These are phyloP conservation scores for Paracoccidioides brasiliensis DNA, from an alignment of 2,329 filamentous ascomycete genomes.

Conservation along the genomic window DNA sequence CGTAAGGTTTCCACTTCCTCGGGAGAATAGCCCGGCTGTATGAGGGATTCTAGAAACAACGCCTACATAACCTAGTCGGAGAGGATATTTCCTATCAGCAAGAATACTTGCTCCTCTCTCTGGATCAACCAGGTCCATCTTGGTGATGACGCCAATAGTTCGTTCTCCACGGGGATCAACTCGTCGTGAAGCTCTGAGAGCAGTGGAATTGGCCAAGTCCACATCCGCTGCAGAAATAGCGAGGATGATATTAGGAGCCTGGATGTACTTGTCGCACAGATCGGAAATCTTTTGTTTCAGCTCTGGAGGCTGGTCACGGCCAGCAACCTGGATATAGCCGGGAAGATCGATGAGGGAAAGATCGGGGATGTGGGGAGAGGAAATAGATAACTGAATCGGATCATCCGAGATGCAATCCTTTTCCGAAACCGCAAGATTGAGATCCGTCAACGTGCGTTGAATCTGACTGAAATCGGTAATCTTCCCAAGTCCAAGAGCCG, in stretches of 20 bases:
- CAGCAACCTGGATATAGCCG: conserved; percentile 92
- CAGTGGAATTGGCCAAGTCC: conserved; percentile 90
- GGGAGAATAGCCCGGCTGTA: conserved; percentile 60
- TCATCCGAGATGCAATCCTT: conserved; percentile 90
- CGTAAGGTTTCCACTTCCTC: conserved; percentile 66
- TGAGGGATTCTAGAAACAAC: conserved; percentile 77
- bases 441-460: conserved; percentile 83
- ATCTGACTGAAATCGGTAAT: conserved; percentile 79
- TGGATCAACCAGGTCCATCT: conserved; percentile 94
- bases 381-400: conserved; percentile 88
- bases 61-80: conserved; percentile 90
- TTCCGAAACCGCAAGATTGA: conserved; percentile 86
- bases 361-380: conserved; percentile 89
- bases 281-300: conserved; percentile 93
- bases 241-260: conserved; percentile 87
- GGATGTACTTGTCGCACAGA: conserved; percentile 96
- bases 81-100: conserved; percentile 79
- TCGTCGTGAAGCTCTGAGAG: conserved; percentile 72
- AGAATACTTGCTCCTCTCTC: conserved; percentile 64
- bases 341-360: conserved; percentile 91
- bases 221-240: conserved; percentile 97
- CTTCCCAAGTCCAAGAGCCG: conserved; percentile 75
- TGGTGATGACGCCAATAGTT: conserved; percentile 97
- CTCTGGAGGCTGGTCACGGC: conserved; percentile 77
- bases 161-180: conserved; percentile 90